Conservation (phyloP, 768 basidiomycete genomes). For the Hypholoma sublateritium region DNA sequence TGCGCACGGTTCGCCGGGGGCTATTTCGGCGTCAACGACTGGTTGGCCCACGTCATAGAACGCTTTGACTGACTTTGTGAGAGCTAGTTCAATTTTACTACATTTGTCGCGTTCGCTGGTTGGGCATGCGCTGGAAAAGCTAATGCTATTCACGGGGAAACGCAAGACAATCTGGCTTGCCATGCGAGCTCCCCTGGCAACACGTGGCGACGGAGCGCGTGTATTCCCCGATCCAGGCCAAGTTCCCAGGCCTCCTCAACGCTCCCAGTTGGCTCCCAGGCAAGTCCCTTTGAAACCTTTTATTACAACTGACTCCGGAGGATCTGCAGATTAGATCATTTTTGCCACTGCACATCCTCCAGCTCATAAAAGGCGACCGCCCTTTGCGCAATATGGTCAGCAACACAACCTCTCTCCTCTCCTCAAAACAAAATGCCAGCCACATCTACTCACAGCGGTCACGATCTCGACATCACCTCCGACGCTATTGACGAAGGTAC, state of each 20-base stretch:
- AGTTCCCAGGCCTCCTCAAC: neutral
- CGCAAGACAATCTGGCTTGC: neutral
- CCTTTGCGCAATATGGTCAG: conserved; percentile 13
- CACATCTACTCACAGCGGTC: conserved; percentile 22
- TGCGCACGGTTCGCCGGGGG: too few species aligned
- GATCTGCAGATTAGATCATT: neutral
- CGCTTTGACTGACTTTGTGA: too few species aligned
- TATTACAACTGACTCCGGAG: neutral
- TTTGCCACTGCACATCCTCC: neutral
- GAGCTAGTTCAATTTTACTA: too few species aligned
- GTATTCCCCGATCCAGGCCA: conserved; percentile 5
- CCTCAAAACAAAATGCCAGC: conserved; percentile 23
- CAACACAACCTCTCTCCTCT: conserved; percentile 4
- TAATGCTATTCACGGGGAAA: too few species aligned
- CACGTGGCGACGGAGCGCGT: conserved; percentile 23
- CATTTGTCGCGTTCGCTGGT: too few species aligned
- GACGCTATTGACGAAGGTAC: conserved; percentile 51
- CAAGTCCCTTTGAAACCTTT: too few species aligned
- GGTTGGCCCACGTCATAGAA: too few species aligned
- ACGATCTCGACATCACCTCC: conserved; percentile 42
- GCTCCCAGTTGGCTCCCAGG: too few species aligned
- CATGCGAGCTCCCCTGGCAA: conserved; percentile 19
- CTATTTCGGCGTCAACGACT: too few species aligned
- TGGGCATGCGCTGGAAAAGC: too few species aligned
- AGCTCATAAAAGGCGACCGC: conserved; percentile 14